Conservation (phyloP, 202 grass and related monocot species). For the Schoenoplectus triqueter region DNA sequence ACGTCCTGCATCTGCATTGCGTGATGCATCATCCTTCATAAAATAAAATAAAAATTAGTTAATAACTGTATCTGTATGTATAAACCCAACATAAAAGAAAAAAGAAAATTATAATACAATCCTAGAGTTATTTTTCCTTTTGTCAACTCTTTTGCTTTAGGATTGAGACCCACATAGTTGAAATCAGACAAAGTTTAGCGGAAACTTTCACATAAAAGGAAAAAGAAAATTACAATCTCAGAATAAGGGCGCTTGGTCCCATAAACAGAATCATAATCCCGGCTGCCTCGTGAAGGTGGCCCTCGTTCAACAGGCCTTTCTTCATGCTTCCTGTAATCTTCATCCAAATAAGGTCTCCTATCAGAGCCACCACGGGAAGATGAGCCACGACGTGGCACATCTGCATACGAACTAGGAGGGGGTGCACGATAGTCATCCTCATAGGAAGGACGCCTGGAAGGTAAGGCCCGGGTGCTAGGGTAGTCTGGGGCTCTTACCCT, state of each 20-base stretch:
- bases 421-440: conserved; percentile 70
- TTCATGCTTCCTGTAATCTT: conserved; percentile 74
- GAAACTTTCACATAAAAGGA: conserved; percentile 26
- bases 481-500: conserved; percentile 31
- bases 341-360: conserved; percentile 56
- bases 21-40: conserved; percentile 73
- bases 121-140: background rate
- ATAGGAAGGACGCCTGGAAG: conserved; percentile 62
- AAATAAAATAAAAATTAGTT: conserved; percentile 22
- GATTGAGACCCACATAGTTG: background rate
- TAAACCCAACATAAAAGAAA: background rate
- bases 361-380: conserved; percentile 25
- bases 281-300: conserved; percentile 59
- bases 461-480: conserved; percentile 58
- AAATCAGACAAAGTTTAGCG: background rate
- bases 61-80: conserved; percentile 20
- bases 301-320: conserved; percentile 48
- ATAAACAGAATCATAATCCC: conserved; percentile 68
- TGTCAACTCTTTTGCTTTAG: no score
- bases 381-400: conserved; percentile 58
- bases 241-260: conserved; percentile 77
- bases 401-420: conserved; percentile 67
- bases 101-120: background rate
- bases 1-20: conserved; percentile 67
- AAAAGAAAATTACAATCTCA: conserved; percentile 60